Evolutionary conservation across 139 green algal genomes (phyloP).

Genomic region (Auxenochlorella protothecoides): DNA sequence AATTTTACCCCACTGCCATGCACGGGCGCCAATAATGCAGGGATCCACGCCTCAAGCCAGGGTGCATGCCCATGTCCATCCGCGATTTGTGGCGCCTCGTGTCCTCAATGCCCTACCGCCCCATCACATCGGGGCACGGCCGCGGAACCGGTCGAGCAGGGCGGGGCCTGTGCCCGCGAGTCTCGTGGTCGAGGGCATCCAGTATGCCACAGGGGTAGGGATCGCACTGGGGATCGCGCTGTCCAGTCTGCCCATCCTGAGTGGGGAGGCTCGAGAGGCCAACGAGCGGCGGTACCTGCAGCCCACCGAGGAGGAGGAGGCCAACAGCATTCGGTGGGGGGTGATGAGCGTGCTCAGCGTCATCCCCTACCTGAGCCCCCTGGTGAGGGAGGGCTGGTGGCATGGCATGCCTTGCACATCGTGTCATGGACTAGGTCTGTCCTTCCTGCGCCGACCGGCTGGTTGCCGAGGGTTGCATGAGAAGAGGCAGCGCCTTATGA

Average conservation of each 20-base stretch:
- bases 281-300: conserved; percentile 18
- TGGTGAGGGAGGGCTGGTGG: conserved; percentile 19
- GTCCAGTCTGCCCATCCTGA: conserved; percentile 25
- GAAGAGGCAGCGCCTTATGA: too few species aligned
- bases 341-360: conserved; percentile 50
- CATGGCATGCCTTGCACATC: neutral
- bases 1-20: too few species aligned
- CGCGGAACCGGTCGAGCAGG: too few species aligned
- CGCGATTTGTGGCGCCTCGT: too few species aligned
- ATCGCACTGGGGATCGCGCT: conserved; percentile 5
- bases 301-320: conserved; percentile 11
- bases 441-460: neutral
- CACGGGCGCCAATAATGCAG: too few species aligned
- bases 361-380: conserved; percentile 52
- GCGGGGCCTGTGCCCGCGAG: too few species aligned
- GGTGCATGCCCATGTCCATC: too few species aligned
- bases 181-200: too few species aligned
- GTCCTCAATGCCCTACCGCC: too few species aligned
- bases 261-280: conserved; percentile 13
- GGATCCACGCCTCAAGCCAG: too few species aligned
- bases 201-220: conserved; percentile 1
- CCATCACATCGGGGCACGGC: too few species aligned
- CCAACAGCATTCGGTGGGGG: conserved; percentile 39
- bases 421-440: neutral
- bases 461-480: neutral